Evolutionary conservation across 2,329 filamentous ascomycete genomes (phyloP).

Genomic region (Alternaria brassicae): DNA sequence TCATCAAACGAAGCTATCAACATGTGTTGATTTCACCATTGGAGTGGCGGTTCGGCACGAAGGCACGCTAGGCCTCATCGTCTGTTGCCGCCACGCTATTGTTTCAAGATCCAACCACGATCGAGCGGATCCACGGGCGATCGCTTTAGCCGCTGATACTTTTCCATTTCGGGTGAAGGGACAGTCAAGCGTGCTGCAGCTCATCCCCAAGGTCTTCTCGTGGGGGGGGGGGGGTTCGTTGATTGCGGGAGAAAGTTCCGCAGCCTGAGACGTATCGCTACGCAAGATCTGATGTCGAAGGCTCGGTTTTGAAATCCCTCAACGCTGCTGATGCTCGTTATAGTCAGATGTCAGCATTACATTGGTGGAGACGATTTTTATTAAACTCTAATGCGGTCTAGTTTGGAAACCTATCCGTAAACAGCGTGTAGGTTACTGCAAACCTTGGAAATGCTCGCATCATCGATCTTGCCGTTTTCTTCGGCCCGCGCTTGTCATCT

Average conservation of each 20-base stretch:
- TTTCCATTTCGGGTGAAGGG: conserved; percentile 5
- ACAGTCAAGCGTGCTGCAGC: conserved; percentile 1
- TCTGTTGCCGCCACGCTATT: conserved; percentile 3
- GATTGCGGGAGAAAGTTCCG: conserved; percentile 1
- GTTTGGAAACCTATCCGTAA: neutral
- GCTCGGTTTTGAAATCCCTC: neutral
- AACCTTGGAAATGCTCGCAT: conserved; percentile 15
- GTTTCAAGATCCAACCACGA: conserved; percentile 14
- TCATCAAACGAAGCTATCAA: neutral
- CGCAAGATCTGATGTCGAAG: neutral
- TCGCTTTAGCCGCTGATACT: conserved; percentile 9
- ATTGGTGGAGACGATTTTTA: neutral
- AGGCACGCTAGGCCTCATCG: conserved; percentile 4
- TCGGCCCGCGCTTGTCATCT: conserved; percentile 10
- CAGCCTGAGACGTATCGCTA: neutral
- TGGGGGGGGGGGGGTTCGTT: conserved; percentile 2
- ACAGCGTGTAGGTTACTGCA: neutral
- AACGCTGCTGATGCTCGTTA: neutral
- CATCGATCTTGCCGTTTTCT: conserved; percentile 14
- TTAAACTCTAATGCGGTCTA: neutral
- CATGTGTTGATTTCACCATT: neutral
- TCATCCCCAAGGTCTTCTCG: neutral
- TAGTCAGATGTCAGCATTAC: neutral
- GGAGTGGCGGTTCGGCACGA: conserved; percentile 8
- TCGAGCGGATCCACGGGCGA: conserved; percentile 7